phyloP scores from a whole-genome alignment of 2,329 filamentous ascomycete species.

The Fusarium neocosmosporiellum region DNA sequence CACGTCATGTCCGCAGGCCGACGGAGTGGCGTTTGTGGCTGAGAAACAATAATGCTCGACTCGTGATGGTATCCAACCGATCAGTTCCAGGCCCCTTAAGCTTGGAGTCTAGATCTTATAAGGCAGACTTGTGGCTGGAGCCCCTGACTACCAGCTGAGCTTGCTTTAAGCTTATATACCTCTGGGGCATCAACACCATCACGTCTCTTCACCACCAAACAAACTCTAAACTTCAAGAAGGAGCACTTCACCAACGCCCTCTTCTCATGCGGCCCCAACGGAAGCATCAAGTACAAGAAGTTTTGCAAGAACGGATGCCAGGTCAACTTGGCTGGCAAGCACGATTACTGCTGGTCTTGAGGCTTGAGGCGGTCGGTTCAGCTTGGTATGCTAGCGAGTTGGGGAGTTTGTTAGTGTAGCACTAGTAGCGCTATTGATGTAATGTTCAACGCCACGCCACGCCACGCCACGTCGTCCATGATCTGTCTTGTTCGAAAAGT shows the following conservation, averaged over 20 bases:
- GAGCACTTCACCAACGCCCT: conserved; percentile 8
- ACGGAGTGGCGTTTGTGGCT: conserved; percentile 5
- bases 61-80: neutral
- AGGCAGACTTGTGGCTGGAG: neutral
- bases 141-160: conserved; percentile 1
- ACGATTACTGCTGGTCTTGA: conserved; percentile 7
- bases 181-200: neutral
- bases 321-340: neutral
- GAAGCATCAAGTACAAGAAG: conserved; percentile 12
- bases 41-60: neutral
- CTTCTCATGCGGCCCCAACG: conserved; percentile 11
- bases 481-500: neutral
- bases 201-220: neutral
- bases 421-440: neutral
- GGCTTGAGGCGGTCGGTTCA: neutral
- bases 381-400: neutral
- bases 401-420: neutral
- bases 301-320: conserved; percentile 16
- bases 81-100: neutral
- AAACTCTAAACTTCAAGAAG: conserved; percentile 5
- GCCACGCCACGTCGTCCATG: neutral
- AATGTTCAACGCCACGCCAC: neutral
- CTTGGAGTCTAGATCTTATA: conserved; percentile 5
- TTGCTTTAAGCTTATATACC: conserved; percentile 12
- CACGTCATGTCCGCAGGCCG: neutral